Evolutionary conservation across 257 asterid species (phyloP).

Genomic region (Coffea canephora): DNA sequence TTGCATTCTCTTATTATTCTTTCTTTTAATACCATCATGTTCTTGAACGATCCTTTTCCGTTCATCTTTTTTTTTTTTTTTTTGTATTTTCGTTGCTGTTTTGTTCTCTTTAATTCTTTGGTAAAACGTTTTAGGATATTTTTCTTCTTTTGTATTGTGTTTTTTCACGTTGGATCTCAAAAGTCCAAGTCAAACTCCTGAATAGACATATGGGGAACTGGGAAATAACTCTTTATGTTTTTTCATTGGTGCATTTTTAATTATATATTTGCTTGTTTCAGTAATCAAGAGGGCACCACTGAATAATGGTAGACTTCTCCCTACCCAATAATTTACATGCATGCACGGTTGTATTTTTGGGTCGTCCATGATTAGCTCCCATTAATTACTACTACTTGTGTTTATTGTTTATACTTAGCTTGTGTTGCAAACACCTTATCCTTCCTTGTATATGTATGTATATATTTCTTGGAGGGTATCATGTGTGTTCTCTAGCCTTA

Average conservation of each 20-base stretch:
- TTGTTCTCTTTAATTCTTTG: not conserved
- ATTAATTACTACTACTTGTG: too few species aligned
- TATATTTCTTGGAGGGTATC: not conserved
- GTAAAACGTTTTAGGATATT: not conserved
- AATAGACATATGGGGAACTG: not conserved
- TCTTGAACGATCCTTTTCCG: not conserved
- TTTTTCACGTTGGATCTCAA: not conserved
- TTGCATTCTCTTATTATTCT: not conserved
- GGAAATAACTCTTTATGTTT: not conserved
- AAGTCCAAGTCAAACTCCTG: not conserved
- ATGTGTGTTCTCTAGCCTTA: too few species aligned
- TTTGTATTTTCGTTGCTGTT: too few species aligned
- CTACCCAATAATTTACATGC: not conserved
- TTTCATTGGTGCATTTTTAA: not conserved
- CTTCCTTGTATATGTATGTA: not conserved
- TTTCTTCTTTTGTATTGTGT: too few species aligned
- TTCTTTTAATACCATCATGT: not conserved
- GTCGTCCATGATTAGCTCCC: not conserved
- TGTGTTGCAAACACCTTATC: not conserved
- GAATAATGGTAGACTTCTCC: not conserved
- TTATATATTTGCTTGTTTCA: not conserved
- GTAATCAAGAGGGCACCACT: not conserved
- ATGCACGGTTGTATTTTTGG: not conserved
- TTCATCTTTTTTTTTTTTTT: not conserved
- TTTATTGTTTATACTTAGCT: not conserved